Base-by-base conservation (phyloP, 177 flowering plant genomes). In the Vitis hybrid region DNA sequence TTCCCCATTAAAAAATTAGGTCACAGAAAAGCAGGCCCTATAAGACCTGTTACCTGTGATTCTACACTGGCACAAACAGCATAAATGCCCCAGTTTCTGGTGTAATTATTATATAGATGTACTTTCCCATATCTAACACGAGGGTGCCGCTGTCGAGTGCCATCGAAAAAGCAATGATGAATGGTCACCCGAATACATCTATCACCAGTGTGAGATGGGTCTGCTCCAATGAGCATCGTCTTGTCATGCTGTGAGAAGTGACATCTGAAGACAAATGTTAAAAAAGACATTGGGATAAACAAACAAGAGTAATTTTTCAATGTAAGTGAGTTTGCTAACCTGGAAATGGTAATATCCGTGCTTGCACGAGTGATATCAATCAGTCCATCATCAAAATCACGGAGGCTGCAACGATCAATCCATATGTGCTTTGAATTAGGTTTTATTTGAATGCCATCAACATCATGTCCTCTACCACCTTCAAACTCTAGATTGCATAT, bases 51-150 rank as follows among this genome's bases (percentile, higher is more conserved):
- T 32, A 93, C 97, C 97, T 91, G 89, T 49, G 97, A 80, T 73
- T 93, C 98, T 9, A 93, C 98, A 74, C 98, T 89, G 56, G 94
- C 95, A 75, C 98, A 91, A 56, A 91, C 87, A 72, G 98, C 98
- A 81, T 93, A 93, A 51, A 93, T 84, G 17, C 93, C 93, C 98
- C 97, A 93, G 76, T 88, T 73, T 70, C 92, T 86, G 51, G 94
- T 93, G 79, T 91, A 93, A 64, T 91, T 93, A 70, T 93, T 93
- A 71, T 87, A 93, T 60, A 93, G 68, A 85, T 93, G 98, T 9
- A 93, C 95, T 78, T 84, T 91, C 11, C 74, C 95, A 82, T 82
- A 93, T 79, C 98, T 82, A 72, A 93, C 90, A 72, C 98, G 95
- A 71, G 98, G 98, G 72, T 93, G 98, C 15, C 97, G 70, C 76